Base-by-base conservation (phyloP, 768 basidiomycete species). In the Suillus sp. region DNA sequence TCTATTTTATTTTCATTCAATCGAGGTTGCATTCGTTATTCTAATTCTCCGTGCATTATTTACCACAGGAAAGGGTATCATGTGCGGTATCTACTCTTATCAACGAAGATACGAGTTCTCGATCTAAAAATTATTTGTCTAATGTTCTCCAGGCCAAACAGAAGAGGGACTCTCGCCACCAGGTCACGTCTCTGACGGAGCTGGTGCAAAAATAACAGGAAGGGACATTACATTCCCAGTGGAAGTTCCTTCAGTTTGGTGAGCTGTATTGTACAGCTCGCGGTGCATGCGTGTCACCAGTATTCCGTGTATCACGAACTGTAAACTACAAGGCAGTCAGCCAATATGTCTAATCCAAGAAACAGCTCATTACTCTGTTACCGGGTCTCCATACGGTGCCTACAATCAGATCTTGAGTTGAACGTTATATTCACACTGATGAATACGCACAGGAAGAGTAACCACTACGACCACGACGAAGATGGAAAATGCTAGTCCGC, bases 61-160 rank as follows among this genome's bases (percentile, higher is more conserved):
- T 3, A 9, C 13, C 47, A 48, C 27, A 27, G 48, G 6, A 48
- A 48, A 51, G 27, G 27, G 10, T 4, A 27, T 48, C 8, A 9
- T 27, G 9, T 4, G 16, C 25, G 18, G 14, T 9, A 27, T 50
- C 7, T 18, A 27, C 8, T 9, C 27, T 16, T 4, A 18, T 16
- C 27, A 50, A 30, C 1, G 51, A 34, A 34, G 2, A 53, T 30
- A 10, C 9, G 0, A 51, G 18, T 20, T 30, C 18, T 20, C 77
- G n/a, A 80, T 10, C 43, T 25, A 27, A 67, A 77, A 16, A 80
- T 59, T 0, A 68, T 16, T 20, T 74, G 76, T 64, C 80, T 78
- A 38, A 70, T 78, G 5, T 80, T 47, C 20, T 56, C 20, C 9
- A 80, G 70, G 60, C 74, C 74, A 0, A 42, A 76, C 79, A 54